phyloP scores from a whole-genome alignment of 306 rosid species.

The Clitoria ternatea region DNA sequence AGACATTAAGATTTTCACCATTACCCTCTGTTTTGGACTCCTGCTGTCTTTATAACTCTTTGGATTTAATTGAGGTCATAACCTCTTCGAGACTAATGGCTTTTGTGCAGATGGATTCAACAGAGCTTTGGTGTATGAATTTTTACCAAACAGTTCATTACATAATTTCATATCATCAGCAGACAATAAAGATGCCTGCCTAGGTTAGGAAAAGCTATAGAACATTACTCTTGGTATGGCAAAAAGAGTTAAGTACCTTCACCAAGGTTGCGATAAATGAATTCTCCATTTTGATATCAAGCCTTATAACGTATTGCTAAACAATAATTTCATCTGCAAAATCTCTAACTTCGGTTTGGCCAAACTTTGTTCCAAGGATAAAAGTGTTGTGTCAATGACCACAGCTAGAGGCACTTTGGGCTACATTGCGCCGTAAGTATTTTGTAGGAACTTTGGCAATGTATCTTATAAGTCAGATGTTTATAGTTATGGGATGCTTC shows the following conservation, averaged over 20 bases:
- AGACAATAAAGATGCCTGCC: background rate
- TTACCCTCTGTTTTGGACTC: no score
- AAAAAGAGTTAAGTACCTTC: no score
- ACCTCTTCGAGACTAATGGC: no score
- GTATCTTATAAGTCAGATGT: slow-evolving; percentile 12
- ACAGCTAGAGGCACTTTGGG: slow-evolving; percentile 21
- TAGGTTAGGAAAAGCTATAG: slow-evolving; percentile 30
- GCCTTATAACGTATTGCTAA: slow-evolving; percentile 11
- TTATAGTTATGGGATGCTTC: slow-evolving; percentile 19
- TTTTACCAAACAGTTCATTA: no score
- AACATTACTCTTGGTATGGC: slow-evolving; percentile 28
- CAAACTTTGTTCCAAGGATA: slow-evolving; percentile 15
- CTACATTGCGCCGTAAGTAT: slow-evolving; percentile 21
- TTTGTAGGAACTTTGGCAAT: slow-evolving; percentile 12
- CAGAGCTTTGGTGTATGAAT: no score
- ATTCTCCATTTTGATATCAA: slow-evolving; percentile 36
- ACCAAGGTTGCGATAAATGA: slow-evolving; percentile 31
- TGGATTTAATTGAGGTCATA: no score
- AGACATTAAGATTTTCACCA: no score
- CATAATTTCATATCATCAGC: slow-evolving; percentile 28
- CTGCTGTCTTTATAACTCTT: no score
- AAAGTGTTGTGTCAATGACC: slow-evolving; percentile 24
- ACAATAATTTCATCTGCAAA: slow-evolving; percentile 1
- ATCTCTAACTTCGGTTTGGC: slow-evolving; percentile 26
- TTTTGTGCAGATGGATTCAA: no score